A percentile compares a stretch with the other conserved stretches of the same genome.
These are phyloP conservation scores for Bruguiera gymnorhiza DNA, from an alignment of 345 rosid genomes.

Conservation along the genomic window DNA sequence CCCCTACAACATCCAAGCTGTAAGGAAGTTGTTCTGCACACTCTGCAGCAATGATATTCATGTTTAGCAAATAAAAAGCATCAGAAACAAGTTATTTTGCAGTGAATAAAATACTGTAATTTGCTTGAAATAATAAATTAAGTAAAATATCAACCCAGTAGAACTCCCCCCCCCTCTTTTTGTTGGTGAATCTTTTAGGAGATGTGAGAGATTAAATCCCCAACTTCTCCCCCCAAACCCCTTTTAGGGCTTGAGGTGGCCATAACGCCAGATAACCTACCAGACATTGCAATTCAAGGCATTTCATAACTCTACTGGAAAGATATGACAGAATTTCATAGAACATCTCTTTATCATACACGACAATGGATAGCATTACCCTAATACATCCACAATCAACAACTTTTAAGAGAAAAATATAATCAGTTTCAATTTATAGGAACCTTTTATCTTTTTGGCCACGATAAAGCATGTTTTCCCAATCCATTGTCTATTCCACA, in stretches of 20 bases:
- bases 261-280: no score
- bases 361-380: no score
- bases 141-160: not conserved
- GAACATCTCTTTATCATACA: not conserved
- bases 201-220: no score
- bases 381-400: no score
- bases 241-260: no score
- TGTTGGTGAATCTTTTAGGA: no score
- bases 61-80: constrained; percentile 34
- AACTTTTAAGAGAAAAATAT: no score
- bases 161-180: no score
- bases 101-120: no score
- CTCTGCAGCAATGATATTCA: constrained; percentile 38
- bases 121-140: not conserved
- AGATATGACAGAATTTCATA: not conserved
- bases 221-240: no score
- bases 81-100: constrained; percentile 18
- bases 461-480: not conserved
- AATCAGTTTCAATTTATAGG: no score
- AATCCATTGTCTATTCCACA: not conserved
- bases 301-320: not conserved
- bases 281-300: not conserved
- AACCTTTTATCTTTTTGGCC: no score
- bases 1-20: constrained; percentile 42
- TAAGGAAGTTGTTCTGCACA: constrained; percentile 38